Conservation (phyloP, 768 basidiomycete genomes). For the Neoboletus brunneissimus region DNA sequence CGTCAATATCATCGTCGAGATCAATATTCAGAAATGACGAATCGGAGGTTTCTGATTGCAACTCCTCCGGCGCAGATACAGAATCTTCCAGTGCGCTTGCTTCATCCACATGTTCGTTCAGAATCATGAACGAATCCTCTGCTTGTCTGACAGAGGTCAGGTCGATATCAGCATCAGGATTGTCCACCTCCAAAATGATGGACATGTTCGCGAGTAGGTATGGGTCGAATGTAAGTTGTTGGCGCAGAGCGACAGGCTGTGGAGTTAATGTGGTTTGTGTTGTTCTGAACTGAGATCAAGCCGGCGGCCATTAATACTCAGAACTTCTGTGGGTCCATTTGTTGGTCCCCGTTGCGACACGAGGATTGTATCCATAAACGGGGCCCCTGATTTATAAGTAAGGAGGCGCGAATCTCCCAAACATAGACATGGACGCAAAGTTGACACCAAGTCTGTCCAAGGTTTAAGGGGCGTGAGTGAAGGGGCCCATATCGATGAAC, state of each 20-base stretch:
- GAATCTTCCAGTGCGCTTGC: neutral
- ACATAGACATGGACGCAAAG: slow-evolving; percentile 24
- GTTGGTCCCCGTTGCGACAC: slow-evolving; percentile 1
- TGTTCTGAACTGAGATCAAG: neutral
- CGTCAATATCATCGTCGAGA: slow-evolving; percentile 11
- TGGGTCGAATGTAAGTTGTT: neutral
- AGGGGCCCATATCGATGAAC: slow-evolving; percentile 10
- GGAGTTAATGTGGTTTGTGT: neutral
- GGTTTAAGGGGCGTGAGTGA: neutral
- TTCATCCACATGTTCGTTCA: slow-evolving; percentile 5
- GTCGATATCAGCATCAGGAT: slow-evolving; percentile 7
- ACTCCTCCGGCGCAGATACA: slow-evolving; percentile 4
- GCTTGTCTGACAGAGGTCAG: neutral
- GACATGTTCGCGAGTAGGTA: slow-evolving; percentile 9
- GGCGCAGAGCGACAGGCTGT: neutral
- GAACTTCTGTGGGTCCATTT: slow-evolving; percentile 17
- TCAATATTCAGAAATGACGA: slow-evolving; percentile 20
- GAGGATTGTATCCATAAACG: neutral
- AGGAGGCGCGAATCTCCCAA: slow-evolving; percentile 13
- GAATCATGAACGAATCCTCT: slow-evolving; percentile 12
- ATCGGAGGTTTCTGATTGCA: slow-evolving; percentile 17
- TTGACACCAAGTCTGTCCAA: slow-evolving; percentile 9
- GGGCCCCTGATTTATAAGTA: neutral
- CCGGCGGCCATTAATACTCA: slow-evolving; percentile 5
- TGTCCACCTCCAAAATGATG: slow-evolving; percentile 13